Evolutionary conservation across 306 rosid species (phyloP), one percentile per base, ranked within the genome.

Genomic region (Begonia peltatifolia): DNA sequence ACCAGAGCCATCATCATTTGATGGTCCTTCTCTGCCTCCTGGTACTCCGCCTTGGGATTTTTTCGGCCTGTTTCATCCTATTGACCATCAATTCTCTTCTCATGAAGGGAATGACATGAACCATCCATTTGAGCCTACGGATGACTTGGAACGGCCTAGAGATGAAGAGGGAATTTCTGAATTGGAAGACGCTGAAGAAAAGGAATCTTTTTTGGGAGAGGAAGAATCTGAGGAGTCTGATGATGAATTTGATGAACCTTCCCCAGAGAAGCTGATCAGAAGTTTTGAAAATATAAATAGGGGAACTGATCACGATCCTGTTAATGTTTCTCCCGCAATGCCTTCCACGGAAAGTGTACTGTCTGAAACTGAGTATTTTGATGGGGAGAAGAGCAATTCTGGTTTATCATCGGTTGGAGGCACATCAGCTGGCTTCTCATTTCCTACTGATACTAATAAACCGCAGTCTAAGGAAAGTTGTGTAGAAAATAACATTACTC

Each of bases 201-300:
- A 69, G 71, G 66, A 13, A 56, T 73, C 82, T 57, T 79, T 76
- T 50, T 63, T 54, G 35, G 74, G 59, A 58, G 75, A 54, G 63
- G 93, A 87, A 60, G 86, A 66, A 61, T 80, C 92, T 47, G 76
- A 68, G 56, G 38, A 30, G 7, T 83, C 94, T 14, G 96, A 81
- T 13, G 99, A 83, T 60, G 96, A 92, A 61, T 86, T 86, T 77
- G 84, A 82, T 49, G 99, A 86, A 63, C 88, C 93, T 60, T 36
- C 75, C 43, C 11, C 93, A 11, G 84, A 76, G 60, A 67, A 82
- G 46, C 74, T 92, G 46, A 84, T 86, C 30, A 77, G 81, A 60
- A 81, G 66, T 54, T 86, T 86, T 70, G 92, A 86, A 69, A 92
- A 86, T 70, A 69, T 73, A 53, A 86, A 73, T 54, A 78, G 87